Evolutionary conservation across 129 eudicot genomes (phyloP).

Genomic region (Arctium lappa): DNA sequence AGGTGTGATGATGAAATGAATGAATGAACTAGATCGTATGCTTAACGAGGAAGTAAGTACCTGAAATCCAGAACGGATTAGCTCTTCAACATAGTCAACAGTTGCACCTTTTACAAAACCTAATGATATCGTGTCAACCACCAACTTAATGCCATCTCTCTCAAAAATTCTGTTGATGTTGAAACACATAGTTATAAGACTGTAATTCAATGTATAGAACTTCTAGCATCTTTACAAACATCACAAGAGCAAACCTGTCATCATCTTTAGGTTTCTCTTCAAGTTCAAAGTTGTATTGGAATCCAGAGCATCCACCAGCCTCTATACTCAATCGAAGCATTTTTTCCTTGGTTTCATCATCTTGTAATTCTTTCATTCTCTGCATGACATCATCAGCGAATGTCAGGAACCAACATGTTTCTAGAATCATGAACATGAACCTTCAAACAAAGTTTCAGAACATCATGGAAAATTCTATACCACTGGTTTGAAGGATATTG

Average conservation of each 20-base stretch:
- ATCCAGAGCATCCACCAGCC: conserved; percentile 99
- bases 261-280: conserved; percentile 74
- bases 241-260: conserved; percentile 61
- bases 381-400: conserved; percentile 21
- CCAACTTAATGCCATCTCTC: conserved; percentile 88
- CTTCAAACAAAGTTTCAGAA: background rate
- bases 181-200: background rate
- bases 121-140: conserved; percentile 80
- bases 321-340: conserved; percentile 93
- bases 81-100: conserved; percentile 95
- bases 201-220: background rate
- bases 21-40: background rate
- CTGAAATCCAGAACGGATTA: conserved; percentile 95
- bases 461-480: background rate
- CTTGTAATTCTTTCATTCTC: conserved; percentile 95
- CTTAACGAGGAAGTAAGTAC: conserved; percentile 28
- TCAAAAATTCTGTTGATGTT: conserved; percentile 64
- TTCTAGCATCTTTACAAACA: background rate
- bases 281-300: conserved; percentile 82
- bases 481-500: background rate
- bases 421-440: background rate
- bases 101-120: conserved; percentile 96
- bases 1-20: background rate
- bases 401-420: background rate
- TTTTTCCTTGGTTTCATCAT: conserved; percentile 62